phyloP scores from a whole-genome alignment of 805 yeast species.

The Candida broadrunensis region DNA sequence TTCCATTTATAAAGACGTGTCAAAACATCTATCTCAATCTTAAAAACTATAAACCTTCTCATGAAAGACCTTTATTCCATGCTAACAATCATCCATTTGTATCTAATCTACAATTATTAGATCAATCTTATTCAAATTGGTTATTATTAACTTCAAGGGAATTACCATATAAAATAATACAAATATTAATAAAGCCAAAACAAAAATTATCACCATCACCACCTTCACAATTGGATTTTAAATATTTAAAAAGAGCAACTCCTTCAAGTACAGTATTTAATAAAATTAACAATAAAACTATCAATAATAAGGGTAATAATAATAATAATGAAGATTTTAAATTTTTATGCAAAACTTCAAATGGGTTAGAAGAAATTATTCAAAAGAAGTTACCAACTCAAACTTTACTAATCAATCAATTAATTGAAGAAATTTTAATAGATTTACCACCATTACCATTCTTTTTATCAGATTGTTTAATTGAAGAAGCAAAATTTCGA shows the following conservation, averaged over 20 bases:
- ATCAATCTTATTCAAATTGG: conserved; percentile 16
- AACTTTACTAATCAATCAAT: not conserved
- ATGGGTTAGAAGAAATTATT: not conserved
- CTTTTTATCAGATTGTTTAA: not conserved
- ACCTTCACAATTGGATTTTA: not conserved
- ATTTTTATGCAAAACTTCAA: not conserved
- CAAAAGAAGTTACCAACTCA: not conserved
- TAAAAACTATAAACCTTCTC: conserved; percentile 6
- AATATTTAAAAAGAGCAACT: not conserved
- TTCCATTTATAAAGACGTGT: conserved; percentile 15
- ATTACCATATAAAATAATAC: conserved; percentile 3
- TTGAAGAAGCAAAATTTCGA: not conserved
- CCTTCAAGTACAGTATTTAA: not conserved
- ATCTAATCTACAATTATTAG: conserved; percentile 15
- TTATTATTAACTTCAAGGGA: conserved; percentile 9
- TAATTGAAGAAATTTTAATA: not conserved
- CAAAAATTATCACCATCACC: not conserved
- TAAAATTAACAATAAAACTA: not conserved
- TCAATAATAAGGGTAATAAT: not conserved
- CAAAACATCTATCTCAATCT: conserved; percentile 13
- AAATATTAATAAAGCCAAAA: not conserved
- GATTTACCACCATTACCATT: not conserved
- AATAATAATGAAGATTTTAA: not conserved
- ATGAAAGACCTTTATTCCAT: conserved; percentile 8
- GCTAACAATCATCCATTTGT: conserved; percentile 16